Conservation (phyloP, 2,329 filamentous ascomycete species). For the Myriangium duriaei region DNA sequence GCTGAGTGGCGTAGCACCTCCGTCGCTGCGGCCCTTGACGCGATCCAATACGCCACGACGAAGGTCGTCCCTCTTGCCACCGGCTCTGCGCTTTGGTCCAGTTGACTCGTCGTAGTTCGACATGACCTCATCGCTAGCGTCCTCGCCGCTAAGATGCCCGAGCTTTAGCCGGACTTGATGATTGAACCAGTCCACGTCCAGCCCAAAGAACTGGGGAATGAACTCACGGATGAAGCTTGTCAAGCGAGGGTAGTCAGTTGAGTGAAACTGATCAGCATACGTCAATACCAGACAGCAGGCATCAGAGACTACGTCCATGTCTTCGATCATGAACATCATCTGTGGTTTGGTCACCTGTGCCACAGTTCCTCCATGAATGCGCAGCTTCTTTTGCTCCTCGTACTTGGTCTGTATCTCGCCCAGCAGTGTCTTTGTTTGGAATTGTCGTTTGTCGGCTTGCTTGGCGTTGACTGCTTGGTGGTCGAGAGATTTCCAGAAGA, state of each 20-base stretch:
- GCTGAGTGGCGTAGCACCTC: slow-evolving; percentile 63
- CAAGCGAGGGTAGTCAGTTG: slow-evolving; percentile 32
- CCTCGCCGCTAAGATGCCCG: slow-evolving; percentile 44
- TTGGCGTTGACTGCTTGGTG: slow-evolving; percentile 91
- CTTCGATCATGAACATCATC: slow-evolving; percentile 59
- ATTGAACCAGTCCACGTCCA: slow-evolving; percentile 44
- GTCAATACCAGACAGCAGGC: slow-evolving; percentile 33
- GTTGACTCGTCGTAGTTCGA: slow-evolving; percentile 58
- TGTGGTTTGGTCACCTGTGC: slow-evolving; percentile 37
- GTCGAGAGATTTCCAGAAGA: slow-evolving; percentile 92
- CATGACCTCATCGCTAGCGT: slow-evolving; percentile 58
- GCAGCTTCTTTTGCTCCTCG: slow-evolving; percentile 72
- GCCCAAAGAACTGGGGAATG: slow-evolving; percentile 37
- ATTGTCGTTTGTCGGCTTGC: slow-evolving; percentile 77
- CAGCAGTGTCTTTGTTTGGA: slow-evolving; percentile 79
- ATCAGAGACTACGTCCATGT: slow-evolving; percentile 41
- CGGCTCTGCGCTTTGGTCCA: slow-evolving; percentile 49
- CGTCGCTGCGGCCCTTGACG: slow-evolving; percentile 59
- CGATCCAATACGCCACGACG: slow-evolving; percentile 78
- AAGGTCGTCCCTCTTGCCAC: slow-evolving; percentile 64
- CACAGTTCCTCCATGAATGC: slow-evolving; percentile 27
- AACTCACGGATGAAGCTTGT: slow-evolving; percentile 38
- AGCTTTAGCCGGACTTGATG: slow-evolving; percentile 46
- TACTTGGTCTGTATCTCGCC: slow-evolving; percentile 85
- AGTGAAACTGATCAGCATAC: slow-evolving; percentile 30